Conservation (phyloP, 2,329 filamentous ascomycete genomes). For the Aspergillus sp. region DNA sequence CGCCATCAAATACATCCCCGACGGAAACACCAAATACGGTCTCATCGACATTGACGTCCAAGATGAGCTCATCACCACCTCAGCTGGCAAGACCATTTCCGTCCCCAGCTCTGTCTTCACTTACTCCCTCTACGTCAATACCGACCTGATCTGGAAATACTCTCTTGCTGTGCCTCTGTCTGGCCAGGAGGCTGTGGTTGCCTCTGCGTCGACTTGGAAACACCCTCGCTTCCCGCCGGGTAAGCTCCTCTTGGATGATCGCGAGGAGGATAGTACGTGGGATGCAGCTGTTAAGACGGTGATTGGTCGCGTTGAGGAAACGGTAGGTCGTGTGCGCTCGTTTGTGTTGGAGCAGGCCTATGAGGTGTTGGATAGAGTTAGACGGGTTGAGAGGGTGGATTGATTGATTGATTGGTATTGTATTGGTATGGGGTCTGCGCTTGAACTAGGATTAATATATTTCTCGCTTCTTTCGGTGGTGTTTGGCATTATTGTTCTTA, state of each 20-base stretch:
- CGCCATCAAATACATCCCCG: slow-evolving; percentile 76
- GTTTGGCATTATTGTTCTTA: no score
- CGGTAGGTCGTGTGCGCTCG: slow-evolving; percentile 13
- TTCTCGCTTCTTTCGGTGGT: no score
- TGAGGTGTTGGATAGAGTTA: slow-evolving; percentile 19
- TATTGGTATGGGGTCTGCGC: no score
- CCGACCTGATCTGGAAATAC: slow-evolving; percentile 71
- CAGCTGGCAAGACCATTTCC: slow-evolving; percentile 11
- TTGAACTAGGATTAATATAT: no score
- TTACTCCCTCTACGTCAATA: slow-evolving; percentile 82
- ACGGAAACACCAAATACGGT: slow-evolving; percentile 87
- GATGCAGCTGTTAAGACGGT: slow-evolving; percentile 21
- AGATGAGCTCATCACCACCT: slow-evolving; percentile 40
- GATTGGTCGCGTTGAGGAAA: slow-evolving; percentile 25
- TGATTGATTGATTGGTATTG: background rate
- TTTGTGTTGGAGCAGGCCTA: slow-evolving; percentile 15
- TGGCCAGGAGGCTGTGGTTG: slow-evolving; percentile 7
- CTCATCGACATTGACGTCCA: slow-evolving; percentile 74
- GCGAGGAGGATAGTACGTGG: slow-evolving; percentile 20
- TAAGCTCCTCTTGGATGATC: slow-evolving; percentile 34
- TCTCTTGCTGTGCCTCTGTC: slow-evolving; percentile 40
- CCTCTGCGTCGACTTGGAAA: slow-evolving; percentile 6
- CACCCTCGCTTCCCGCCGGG: slow-evolving; percentile 32
- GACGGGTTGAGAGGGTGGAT: slow-evolving; percentile 23
- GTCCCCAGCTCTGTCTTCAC: slow-evolving; percentile 63